These are phyloP conservation scores for Colletotrichum sp. DNA, from an alignment of 2,329 filamentous ascomycete species.

Conservation along the genomic window DNA sequence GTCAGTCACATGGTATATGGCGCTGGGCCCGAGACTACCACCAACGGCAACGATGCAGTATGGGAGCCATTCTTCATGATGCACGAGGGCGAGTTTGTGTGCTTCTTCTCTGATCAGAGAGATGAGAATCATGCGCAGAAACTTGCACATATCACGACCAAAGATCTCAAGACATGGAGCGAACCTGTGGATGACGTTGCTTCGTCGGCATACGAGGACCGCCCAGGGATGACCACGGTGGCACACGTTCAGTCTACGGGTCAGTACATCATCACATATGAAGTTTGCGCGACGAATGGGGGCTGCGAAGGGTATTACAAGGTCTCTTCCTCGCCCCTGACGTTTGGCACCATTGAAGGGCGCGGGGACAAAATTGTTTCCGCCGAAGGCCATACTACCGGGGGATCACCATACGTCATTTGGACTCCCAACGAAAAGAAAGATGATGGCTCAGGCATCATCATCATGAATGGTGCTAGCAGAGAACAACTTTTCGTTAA, in stretches of 20 bases:
- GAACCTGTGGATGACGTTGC: conserved; percentile 42
- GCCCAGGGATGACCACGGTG: conserved; percentile 28
- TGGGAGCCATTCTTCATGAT: conserved; percentile 72
- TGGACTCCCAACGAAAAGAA: neutral
- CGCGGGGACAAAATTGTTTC: neutral
- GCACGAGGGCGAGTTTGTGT: conserved; percentile 62
- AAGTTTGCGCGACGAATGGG: neutral
- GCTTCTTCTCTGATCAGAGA: conserved; percentile 76
- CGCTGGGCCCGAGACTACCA: conserved; percentile 63
- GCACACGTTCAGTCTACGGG: neutral
- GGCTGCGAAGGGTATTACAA: neutral
- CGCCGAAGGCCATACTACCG: neutral
- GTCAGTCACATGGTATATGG: conserved; percentile 64
- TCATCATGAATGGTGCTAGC: neutral
- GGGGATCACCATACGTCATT: neutral
- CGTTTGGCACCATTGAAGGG: neutral
- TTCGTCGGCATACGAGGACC: neutral
- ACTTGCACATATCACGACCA: conserved; percentile 66
- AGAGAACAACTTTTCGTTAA: neutral
- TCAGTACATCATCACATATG: neutral
- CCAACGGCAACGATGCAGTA: conserved; percentile 70
- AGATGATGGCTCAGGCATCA: neutral
- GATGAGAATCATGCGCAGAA: conserved; percentile 72
- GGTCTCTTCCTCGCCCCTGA: neutral
- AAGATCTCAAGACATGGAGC: conserved; percentile 67